A percentile compares a stretch with the other conserved stretches of the same genome.
phyloP scores from a whole-genome alignment of 345 rosid species.

The Geranium brycei region DNA sequence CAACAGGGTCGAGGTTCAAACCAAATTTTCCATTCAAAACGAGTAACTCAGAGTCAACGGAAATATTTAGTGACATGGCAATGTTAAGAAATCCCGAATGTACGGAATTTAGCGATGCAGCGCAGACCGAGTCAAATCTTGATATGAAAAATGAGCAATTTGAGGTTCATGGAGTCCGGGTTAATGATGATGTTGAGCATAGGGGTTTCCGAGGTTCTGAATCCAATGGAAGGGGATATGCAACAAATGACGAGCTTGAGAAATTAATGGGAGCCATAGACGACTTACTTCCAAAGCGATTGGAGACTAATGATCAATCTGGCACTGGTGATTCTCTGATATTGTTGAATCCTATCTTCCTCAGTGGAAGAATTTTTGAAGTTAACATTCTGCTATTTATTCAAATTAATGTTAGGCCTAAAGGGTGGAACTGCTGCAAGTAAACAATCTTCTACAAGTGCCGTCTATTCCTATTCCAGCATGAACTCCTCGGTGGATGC shows the following conservation, averaged over 20 bases:
- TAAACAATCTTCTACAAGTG: conserved; percentile 16
- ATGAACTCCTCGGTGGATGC: conserved; percentile 16
- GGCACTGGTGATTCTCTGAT: conserved; percentile 19
- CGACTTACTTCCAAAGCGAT: background rate
- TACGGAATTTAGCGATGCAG: background rate
- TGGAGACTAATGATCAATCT: conserved; percentile 10
- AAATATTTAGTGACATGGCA: conserved; percentile 66
- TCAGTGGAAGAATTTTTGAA: conserved; percentile 4
- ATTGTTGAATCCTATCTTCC: background rate
- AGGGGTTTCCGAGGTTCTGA: background rate
- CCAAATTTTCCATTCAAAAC: conserved; percentile 56
- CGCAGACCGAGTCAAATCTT: conserved; percentile 6
- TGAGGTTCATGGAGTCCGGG: conserved; percentile 7
- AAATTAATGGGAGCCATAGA: background rate
- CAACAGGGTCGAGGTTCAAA: conserved; percentile 42
- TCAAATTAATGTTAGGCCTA: background rate
- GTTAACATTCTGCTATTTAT: conserved; percentile 12
- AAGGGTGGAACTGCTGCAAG: conserved; percentile 16
- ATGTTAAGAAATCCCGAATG: conserved; percentile 46
- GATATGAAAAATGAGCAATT: conserved; percentile 15
- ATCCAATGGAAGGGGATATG: background rate
- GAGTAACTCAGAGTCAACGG: conserved; percentile 38
- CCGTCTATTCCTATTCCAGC: conserved; percentile 16
- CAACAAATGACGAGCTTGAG: background rate
- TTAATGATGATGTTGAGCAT: background rate